Evolutionary conservation across 1,284 basidiomycete species (phyloP).

Genomic region (Pisolithus thermaeus): DNA sequence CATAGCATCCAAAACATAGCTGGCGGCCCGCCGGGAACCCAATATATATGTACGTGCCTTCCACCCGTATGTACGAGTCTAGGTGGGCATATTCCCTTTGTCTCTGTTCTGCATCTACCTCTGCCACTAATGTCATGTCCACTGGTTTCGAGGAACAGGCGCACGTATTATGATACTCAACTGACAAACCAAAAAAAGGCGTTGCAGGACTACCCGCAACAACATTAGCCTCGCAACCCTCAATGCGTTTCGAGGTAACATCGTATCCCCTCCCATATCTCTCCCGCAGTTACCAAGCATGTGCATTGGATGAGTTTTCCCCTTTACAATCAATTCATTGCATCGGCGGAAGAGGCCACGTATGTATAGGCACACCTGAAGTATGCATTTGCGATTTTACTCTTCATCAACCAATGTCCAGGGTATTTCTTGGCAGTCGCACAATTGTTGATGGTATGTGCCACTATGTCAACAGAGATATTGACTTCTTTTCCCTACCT

Average conservation of each 20-base stretch:
- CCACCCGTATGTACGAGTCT: too few relatives aligned
- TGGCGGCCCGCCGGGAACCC: too few relatives aligned
- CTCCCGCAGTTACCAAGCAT: not conserved
- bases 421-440: conserved; percentile 27
- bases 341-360: conserved; percentile 29
- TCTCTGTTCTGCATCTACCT: too few relatives aligned
- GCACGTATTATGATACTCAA: not conserved
- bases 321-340: conserved; percentile 8
- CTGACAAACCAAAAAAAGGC: too few relatives aligned
- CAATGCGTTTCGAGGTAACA: not conserved
- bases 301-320: conserved; percentile 1
- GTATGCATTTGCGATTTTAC: conserved; percentile 31
- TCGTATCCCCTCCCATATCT: not conserved
- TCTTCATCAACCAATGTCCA: conserved; percentile 40
- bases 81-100: too few relatives aligned
- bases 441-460: conserved; percentile 16
- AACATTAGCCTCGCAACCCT: not conserved
- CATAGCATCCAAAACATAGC: too few relatives aligned
- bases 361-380: conserved; percentile 37
- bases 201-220: not conserved
- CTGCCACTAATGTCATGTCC: not conserved
- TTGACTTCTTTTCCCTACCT: not conserved
- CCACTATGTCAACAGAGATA: conserved; percentile 2
- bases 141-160: not conserved
- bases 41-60: too few relatives aligned